phyloP scores from a whole-genome alignment of 1,139 yeast genomes.

The Keqinozyma sinolaborantium region DNA sequence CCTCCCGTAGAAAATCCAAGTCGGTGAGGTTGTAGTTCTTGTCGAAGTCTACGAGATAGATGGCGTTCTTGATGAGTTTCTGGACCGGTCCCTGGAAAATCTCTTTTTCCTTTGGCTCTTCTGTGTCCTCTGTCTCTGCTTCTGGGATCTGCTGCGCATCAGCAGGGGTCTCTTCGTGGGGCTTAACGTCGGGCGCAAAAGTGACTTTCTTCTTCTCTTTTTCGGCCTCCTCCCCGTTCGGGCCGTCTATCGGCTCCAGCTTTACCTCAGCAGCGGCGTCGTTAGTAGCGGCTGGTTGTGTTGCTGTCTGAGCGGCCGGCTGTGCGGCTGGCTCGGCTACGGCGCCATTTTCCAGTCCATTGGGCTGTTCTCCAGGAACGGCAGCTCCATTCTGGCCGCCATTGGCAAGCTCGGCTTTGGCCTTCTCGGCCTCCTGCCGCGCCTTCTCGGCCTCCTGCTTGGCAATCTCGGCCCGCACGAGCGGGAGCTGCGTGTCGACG shows the following conservation, averaged over 20 bases:
- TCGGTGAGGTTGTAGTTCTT: slow-evolving; percentile 17
- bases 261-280: neutral
- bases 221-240: slow-evolving; percentile 3
- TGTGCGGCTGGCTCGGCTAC: neutral
- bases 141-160: neutral
- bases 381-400: neutral
- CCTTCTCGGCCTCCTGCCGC: slow-evolving; percentile 3
- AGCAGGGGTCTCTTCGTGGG: slow-evolving; percentile 7
- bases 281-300: neutral
- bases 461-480: slow-evolving; percentile 21
- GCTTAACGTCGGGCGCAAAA: slow-evolving; percentile 24
- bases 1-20: slow-evolving; percentile 31
- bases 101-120: slow-evolving; percentile 11
- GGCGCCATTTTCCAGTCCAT: neutral
- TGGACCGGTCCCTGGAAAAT: slow-evolving; percentile 65
- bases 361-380: slow-evolving; percentile 1
- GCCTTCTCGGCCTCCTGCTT: slow-evolving; percentile 6
- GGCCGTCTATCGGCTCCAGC: neutral
- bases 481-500: slow-evolving; percentile 34
- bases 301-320: neutral
- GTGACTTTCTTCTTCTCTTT: slow-evolving; percentile 19
- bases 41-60: slow-evolving; percentile 48
- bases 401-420: neutral
- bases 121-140: slow-evolving; percentile 1
- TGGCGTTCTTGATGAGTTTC: slow-evolving; percentile 47